Evolutionary conservation across 2,329 filamentous ascomycete species (phyloP).

Genomic region (Fusarium sp.): DNA sequence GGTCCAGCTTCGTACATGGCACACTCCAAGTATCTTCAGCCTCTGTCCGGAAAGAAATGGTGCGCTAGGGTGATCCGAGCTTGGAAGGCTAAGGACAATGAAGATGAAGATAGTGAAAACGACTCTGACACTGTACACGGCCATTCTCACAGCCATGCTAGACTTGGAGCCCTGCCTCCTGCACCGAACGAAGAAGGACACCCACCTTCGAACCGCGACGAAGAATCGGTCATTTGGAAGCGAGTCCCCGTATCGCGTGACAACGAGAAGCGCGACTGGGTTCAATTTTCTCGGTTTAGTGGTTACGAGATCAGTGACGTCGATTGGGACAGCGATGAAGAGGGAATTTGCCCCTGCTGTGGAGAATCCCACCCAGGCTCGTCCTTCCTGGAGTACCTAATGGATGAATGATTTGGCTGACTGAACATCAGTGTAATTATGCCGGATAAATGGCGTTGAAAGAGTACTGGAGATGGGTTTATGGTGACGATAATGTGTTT

Average conservation of each 20-base stretch:
- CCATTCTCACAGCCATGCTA: conserved; percentile 47
- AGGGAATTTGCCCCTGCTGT: conserved; percentile 57
- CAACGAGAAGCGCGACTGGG: conserved; percentile 59
- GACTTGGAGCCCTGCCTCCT: conserved; percentile 54
- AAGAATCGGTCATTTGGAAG: conserved; percentile 65
- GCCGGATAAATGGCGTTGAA: conserved; percentile 26
- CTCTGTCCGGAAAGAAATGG: conserved; percentile 56
- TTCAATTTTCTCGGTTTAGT: conserved; percentile 59
- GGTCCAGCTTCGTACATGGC: conserved; percentile 60
- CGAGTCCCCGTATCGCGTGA: conserved; percentile 60
- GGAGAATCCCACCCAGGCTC: conserved; percentile 55
- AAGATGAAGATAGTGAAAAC: conserved; percentile 44
- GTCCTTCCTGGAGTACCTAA: conserved; percentile 51
- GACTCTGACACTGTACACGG: conserved; percentile 46
- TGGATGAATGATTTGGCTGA: conserved; percentile 48
- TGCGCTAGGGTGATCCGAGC: conserved; percentile 61
- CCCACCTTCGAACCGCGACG: conserved; percentile 57
- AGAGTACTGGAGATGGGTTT: conserved; percentile 17
- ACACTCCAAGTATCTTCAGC: conserved; percentile 55
- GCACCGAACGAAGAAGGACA: conserved; percentile 59
- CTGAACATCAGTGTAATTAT: conserved; percentile 40
- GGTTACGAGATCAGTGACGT: conserved; percentile 54
- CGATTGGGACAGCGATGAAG: conserved; percentile 53
- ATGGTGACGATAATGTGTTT: conserved; percentile 37
- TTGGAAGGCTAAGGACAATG: conserved; percentile 52